A percentile compares a stretch with the other conserved stretches of the same genome.
These are phyloP conservation scores for Biscutella laevigata DNA, from an alignment of 441 rosid species.

Conservation along the genomic window DNA sequence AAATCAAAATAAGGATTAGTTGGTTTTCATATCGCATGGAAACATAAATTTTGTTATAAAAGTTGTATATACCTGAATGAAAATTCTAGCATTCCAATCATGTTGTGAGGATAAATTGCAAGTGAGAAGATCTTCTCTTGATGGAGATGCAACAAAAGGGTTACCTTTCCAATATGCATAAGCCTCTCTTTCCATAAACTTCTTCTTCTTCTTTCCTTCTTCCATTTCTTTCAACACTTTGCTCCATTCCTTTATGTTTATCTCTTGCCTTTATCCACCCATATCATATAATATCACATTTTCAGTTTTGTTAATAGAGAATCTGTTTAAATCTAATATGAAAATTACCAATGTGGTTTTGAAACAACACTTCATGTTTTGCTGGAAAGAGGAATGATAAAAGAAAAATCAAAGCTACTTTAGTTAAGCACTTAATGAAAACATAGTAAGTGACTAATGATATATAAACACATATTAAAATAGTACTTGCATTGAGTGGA, in stretches of 20 bases:
- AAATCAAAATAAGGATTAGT: too few relatives aligned
- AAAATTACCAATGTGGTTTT: not conserved
- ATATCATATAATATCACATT: not conserved
- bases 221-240: slow-evolving; percentile 43
- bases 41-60: not conserved
- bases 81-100: slow-evolving; percentile 74
- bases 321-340: not conserved
- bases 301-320: not conserved
- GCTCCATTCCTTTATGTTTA: slow-evolving; percentile 66
- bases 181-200: slow-evolving; percentile 57
- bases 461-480: not conserved
- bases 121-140: slow-evolving; percentile 51
- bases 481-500: slow-evolving; percentile 8
- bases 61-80: slow-evolving; percentile 42
- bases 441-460: not conserved
- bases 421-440: not conserved
- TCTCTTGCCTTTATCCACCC: slow-evolving; percentile 52
- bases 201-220: slow-evolving; percentile 44
- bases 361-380: not conserved
- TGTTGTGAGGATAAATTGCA: slow-evolving; percentile 49
- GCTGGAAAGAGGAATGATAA: not conserved
- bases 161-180: slow-evolving; percentile 88
- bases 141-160: slow-evolving; percentile 43
- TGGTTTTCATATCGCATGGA: not conserved
- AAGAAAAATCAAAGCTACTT: not conserved